These are phyloP conservation scores for Simmondsia chinensis DNA, from an alignment of 148 eudicot genomes.

Conservation along the genomic window DNA sequence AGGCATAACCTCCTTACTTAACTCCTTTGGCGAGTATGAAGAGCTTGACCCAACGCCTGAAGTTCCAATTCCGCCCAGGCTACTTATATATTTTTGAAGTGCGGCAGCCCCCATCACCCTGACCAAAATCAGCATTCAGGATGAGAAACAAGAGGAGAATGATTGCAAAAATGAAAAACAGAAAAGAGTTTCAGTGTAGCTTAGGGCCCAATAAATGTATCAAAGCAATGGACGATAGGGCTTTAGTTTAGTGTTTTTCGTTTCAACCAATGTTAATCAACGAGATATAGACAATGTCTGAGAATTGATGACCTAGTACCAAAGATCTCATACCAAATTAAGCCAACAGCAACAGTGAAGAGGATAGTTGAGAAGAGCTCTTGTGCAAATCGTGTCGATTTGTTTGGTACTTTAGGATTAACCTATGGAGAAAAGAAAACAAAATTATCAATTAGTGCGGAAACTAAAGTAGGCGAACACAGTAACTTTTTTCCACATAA, in stretches of 20 bases:
- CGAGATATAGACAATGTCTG: too few relatives aligned
- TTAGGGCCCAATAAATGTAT: not conserved
- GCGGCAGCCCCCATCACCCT: constrained; percentile 88
- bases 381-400: constrained; percentile 62
- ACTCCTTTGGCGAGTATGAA: constrained; percentile 69
- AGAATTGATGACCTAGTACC: too few relatives aligned
- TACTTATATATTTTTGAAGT: constrained; percentile 72
- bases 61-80: constrained; percentile 83
- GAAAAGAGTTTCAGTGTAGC: not conserved
- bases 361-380: constrained; percentile 72
- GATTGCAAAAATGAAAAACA: not conserved
- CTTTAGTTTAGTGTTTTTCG: too few relatives aligned
- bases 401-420: constrained; percentile 63
- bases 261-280: too few relatives aligned
- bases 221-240: too few relatives aligned
- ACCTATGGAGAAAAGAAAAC: constrained; percentile 51
- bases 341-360: constrained; percentile 63
- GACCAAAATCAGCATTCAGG: constrained; percentile 6
- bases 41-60: constrained; percentile 92
- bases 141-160: constrained; percentile 1
- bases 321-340: constrained; percentile 58
- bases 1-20: constrained; percentile 76
- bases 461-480: too few relatives aligned
- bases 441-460: too few relatives aligned
- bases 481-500: too few relatives aligned